Evolutionary conservation across 306 rosid species (phyloP).

Genomic region (Cercis canadensis): DNA sequence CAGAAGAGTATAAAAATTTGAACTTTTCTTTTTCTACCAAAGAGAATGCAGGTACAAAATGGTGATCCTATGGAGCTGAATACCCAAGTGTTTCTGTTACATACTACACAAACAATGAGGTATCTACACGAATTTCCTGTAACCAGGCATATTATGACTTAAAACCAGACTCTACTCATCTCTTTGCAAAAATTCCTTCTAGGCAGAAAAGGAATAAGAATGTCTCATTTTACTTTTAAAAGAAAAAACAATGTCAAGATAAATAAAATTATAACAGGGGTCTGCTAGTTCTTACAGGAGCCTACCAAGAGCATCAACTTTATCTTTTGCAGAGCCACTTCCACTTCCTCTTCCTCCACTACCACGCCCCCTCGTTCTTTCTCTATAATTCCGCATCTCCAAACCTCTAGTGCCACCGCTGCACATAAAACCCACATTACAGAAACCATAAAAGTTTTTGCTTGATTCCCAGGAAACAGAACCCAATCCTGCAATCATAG

Average conservation of each 20-base stretch:
- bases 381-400: constrained; percentile 57
- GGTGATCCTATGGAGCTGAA: too few relatives aligned
- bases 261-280: neutral
- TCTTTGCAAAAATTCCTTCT: too few relatives aligned
- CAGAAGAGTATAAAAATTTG: neutral
- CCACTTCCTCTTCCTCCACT: constrained; percentile 37
- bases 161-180: too few relatives aligned
- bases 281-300: constrained; percentile 65
- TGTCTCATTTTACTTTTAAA: neutral
- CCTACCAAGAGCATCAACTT: constrained; percentile 92
- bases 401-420: constrained; percentile 56
- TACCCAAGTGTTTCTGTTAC: too few relatives aligned
- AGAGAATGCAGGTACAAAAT: too few relatives aligned
- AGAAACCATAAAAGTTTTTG: constrained; percentile 1
- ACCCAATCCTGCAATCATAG: neutral
- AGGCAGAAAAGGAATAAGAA: neutral
- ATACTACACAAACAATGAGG: too few relatives aligned
- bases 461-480: too few relatives aligned
- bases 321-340: constrained; percentile 69
- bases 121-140: too few relatives aligned
- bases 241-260: neutral
- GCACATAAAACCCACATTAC: constrained; percentile 17
- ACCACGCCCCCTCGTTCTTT: constrained; percentile 62
- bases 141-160: too few relatives aligned
- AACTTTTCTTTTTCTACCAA: too few relatives aligned